These are phyloP conservation scores for Edaphochlamys debaryana DNA, from an alignment of 139 green algal species.

Conservation along the genomic window DNA sequence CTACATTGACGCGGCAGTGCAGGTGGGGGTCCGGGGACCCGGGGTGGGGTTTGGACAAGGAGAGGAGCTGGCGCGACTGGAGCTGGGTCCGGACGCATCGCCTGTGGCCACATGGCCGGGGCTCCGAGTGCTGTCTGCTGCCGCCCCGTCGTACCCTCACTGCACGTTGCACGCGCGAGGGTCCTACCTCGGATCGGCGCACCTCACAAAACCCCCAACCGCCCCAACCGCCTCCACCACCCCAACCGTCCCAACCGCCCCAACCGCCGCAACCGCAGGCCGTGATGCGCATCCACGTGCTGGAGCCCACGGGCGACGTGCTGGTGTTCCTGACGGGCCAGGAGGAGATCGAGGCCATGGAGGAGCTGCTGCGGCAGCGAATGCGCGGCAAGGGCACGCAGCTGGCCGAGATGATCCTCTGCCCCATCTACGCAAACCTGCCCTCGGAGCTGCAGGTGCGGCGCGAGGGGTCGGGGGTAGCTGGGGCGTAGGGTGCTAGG, in stretches of 20 bases:
- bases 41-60: no score
- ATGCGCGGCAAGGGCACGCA: constrained; percentile 84
- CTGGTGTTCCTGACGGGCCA: constrained; percentile 97
- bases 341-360: constrained; percentile 96
- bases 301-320: constrained; percentile 86
- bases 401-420: constrained; percentile 96
- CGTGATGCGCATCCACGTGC: constrained; percentile 84
- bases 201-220: no score
- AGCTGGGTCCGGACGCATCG: neutral
- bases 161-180: no score
- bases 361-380: constrained; percentile 93
- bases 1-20: constrained; percentile 90
- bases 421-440: constrained; percentile 98
- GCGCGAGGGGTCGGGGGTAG: no score
- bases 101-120: no score
- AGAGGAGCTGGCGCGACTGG: neutral
- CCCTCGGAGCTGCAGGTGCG: constrained; percentile 90
- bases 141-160: no score
- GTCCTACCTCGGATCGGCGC: no score
- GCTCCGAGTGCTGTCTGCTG: no score
- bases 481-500: no score
- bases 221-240: no score
- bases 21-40: constrained; percentile 6
- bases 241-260: no score
- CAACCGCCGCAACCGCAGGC: no score